Percentiles rank a stretch among this genome's conserved stretches.
phyloP scores from a whole-genome alignment of 164 flowering plant species.

The Dillenia suffruticosa region DNA sequence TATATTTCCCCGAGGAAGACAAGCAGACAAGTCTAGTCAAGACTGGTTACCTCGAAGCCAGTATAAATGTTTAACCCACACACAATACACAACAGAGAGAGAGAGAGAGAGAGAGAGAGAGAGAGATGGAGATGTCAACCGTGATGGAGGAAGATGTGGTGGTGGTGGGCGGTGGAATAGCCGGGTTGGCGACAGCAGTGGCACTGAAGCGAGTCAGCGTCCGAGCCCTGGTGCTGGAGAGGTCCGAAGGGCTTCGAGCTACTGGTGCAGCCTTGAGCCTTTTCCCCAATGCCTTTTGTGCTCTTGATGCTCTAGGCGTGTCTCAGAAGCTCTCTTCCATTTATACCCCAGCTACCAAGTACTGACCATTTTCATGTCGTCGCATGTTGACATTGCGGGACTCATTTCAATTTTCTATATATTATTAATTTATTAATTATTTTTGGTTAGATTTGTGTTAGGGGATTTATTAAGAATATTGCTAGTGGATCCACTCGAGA shows the following conservation, averaged over 20 bases:
- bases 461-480: constrained; percentile 18
- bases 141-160: constrained; percentile 22
- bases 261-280: constrained; percentile 26
- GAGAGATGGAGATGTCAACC: neutral
- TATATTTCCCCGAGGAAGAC: too few species aligned
- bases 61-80: too few species aligned
- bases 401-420: too few species aligned
- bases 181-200: constrained; percentile 25
- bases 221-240: constrained; percentile 18
- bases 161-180: constrained; percentile 29
- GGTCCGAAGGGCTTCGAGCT: constrained; percentile 15
- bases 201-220: constrained; percentile 18
- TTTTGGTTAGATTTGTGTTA: neutral
- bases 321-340: constrained; percentile 30
- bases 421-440: too few species aligned
- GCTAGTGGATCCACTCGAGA: constrained; percentile 17
- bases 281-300: constrained; percentile 32
- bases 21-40: too few species aligned
- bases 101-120: constrained; percentile 1
- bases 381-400: too few species aligned
- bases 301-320: constrained; percentile 34
- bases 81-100: neutral
- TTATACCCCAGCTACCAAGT: constrained; percentile 24
- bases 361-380: neutral
- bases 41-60: too few species aligned